phyloP scores from a whole-genome alignment of 495 filamentous ascomycete genomes.

The Chlorociboria aeruginascens region DNA sequence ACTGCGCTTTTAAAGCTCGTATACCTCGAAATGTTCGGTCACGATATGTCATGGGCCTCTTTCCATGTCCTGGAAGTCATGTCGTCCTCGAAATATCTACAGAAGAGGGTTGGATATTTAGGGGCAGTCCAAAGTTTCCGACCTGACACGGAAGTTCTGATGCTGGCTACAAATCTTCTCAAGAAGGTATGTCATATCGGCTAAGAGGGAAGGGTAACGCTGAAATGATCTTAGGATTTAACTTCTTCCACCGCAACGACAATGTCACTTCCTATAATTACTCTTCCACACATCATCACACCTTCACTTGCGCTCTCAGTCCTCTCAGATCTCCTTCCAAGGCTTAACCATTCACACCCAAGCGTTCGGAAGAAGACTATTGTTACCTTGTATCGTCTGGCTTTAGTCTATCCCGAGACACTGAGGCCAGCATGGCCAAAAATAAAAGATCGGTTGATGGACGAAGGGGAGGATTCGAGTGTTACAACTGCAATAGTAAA shows the following conservation, averaged over 20 bases:
- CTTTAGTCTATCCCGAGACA: slow-evolving; percentile 88
- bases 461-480: slow-evolving; percentile 79
- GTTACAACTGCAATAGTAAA: slow-evolving; percentile 94
- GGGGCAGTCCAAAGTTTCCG: slow-evolving; percentile 93
- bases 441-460: slow-evolving; percentile 87
- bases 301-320: slow-evolving; percentile 81
- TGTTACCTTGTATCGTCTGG: slow-evolving; percentile 82
- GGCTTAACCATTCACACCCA: slow-evolving; percentile 73
- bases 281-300: slow-evolving; percentile 85
- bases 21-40: slow-evolving; percentile 97
- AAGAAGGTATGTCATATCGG: slow-evolving; percentile 58
- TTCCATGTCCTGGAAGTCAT: slow-evolving; percentile 98
- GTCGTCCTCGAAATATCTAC: slow-evolving; percentile 85
- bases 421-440: slow-evolving; percentile 89
- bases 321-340: slow-evolving; percentile 71
- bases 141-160: slow-evolving; percentile 88
- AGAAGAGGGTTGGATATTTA: slow-evolving; percentile 94
- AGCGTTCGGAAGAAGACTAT: slow-evolving; percentile 88
- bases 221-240: slow-evolving; percentile 50
- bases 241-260: slow-evolving; percentile 58
- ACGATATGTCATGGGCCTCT: slow-evolving; percentile 99
- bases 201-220: slow-evolving; percentile 3
- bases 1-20: slow-evolving; percentile 89
- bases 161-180: slow-evolving; percentile 91
- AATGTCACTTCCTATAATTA: slow-evolving; percentile 73